Evolutionary conservation across 345 rosid genomes (phyloP).

Genomic region (Salix brachista): DNA sequence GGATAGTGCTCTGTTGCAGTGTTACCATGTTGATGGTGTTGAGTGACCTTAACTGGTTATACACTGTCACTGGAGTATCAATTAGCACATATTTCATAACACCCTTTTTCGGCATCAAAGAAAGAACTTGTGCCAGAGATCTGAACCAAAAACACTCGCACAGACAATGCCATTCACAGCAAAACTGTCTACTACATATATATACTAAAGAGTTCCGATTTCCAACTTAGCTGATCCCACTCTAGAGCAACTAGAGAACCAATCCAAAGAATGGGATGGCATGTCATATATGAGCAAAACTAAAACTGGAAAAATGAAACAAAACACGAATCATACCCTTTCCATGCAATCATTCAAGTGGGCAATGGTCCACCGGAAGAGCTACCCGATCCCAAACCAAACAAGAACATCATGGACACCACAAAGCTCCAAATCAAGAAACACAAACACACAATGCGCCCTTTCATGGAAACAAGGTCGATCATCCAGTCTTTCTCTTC

Average conservation of each 20-base stretch:
- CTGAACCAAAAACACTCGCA: too few species aligned
- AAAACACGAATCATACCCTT: slow-evolving; percentile 4
- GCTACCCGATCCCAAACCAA: slow-evolving; percentile 1
- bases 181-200: too few species aligned
- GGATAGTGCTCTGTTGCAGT: background rate
- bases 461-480: slow-evolving; percentile 16
- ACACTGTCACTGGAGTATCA: too few species aligned
- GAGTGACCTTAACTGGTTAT: too few species aligned
- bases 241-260: background rate
- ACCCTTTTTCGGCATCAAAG: too few species aligned
- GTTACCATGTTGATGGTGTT: background rate
- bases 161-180: too few species aligned
- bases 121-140: too few species aligned
- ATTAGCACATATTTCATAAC: too few species aligned
- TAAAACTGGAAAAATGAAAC: background rate
- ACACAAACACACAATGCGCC: slow-evolving; percentile 11
- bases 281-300: background rate
- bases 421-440: slow-evolving; percentile 28
- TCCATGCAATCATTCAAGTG: slow-evolving; percentile 18
- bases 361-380: slow-evolving; percentile 26
- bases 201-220: background rate
- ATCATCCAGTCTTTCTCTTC: slow-evolving; percentile 20
- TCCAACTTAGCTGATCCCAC: background rate
- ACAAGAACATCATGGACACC: slow-evolving; percentile 9
- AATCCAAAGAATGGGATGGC: background rate